Conservation (phyloP, 495 filamentous ascomycete species). For the Xylaria telfairii region DNA sequence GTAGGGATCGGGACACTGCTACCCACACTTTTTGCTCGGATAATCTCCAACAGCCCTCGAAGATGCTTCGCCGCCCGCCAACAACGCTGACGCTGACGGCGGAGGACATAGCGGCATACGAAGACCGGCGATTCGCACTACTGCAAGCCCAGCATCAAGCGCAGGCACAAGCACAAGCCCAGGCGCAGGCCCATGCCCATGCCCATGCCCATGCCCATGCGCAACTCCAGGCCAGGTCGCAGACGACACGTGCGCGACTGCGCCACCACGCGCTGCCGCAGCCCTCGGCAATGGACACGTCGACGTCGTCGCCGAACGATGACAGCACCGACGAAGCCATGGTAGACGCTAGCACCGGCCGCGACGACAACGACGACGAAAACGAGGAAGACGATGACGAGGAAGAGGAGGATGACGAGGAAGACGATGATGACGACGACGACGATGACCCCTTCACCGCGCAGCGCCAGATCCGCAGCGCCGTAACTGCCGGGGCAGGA, state of each 20-base stretch:
- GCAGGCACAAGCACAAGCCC: constrained; percentile 32
- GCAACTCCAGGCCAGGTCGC: constrained; percentile 28
- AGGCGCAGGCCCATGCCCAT: constrained; percentile 31
- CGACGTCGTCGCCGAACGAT: constrained; percentile 29
- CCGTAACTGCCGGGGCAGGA: constrained; percentile 11
- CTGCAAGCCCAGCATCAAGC: constrained; percentile 34
- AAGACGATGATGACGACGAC: constrained; percentile 36
- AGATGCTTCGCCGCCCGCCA: constrained; percentile 82
- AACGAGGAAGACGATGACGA: constrained; percentile 5
- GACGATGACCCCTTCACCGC: constrained; percentile 38
- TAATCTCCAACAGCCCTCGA: not conserved
- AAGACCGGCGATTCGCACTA: constrained; percentile 58
- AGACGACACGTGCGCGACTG: not conserved
- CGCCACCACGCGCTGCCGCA: constrained; percentile 9
- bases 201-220: constrained; percentile 31
- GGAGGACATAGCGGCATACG: constrained; percentile 79
- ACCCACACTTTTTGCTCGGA: not conserved
- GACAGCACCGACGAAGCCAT: constrained; percentile 34
- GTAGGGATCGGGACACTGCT: not conserved
- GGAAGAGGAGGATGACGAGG: constrained; percentile 20
- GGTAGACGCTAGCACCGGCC: constrained; percentile 20
- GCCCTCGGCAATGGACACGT: constrained; percentile 35
- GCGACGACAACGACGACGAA: constrained; percentile 15
- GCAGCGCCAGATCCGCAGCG: constrained; percentile 30
- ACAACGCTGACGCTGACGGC: constrained; percentile 78